phyloP scores from a whole-genome alignment of 257 asterid genomes.

The Craterostigma plantagineum region DNA sequence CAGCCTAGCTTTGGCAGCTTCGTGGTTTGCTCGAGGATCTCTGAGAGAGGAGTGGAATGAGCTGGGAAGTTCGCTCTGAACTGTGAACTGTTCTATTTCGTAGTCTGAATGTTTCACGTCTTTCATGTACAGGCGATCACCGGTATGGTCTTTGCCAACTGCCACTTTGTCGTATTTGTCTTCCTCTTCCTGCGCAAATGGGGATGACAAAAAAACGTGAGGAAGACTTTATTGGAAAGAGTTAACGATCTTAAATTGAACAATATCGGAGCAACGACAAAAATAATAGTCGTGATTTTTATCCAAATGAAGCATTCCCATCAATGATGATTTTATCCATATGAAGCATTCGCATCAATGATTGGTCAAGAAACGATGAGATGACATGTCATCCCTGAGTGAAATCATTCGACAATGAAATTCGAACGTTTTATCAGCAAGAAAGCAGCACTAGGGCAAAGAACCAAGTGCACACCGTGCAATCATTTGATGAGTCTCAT shows the following conservation, averaged over 20 bases:
- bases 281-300: background rate
- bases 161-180: slow-evolving; percentile 79
- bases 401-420: background rate
- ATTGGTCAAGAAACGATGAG: background rate
- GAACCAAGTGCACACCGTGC: no score
- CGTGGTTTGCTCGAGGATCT: slow-evolving; percentile 77
- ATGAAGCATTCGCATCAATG: background rate
- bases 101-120: slow-evolving; percentile 29
- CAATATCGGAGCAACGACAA: background rate
- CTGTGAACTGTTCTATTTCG: slow-evolving; percentile 16
- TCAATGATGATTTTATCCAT: background rate
- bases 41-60: slow-evolving; percentile 18
- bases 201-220: background rate
- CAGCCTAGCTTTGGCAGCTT: slow-evolving; percentile 61
- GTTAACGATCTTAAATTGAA: slow-evolving; percentile 1
- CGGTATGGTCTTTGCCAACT: slow-evolving; percentile 23
- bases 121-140: slow-evolving; percentile 35
- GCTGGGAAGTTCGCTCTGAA: slow-evolving; percentile 35
- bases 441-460: no score
- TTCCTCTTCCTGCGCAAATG: slow-evolving; percentile 62
- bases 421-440: no score
- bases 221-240: background rate
- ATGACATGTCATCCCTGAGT: background rate
- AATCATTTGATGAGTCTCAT: no score
- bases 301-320: background rate